Evolutionary conservation across 352 stramenopile genomes (phyloP), one percentile per base, ranked within the genome.

Genomic region (Phytophthora lateralis): DNA sequence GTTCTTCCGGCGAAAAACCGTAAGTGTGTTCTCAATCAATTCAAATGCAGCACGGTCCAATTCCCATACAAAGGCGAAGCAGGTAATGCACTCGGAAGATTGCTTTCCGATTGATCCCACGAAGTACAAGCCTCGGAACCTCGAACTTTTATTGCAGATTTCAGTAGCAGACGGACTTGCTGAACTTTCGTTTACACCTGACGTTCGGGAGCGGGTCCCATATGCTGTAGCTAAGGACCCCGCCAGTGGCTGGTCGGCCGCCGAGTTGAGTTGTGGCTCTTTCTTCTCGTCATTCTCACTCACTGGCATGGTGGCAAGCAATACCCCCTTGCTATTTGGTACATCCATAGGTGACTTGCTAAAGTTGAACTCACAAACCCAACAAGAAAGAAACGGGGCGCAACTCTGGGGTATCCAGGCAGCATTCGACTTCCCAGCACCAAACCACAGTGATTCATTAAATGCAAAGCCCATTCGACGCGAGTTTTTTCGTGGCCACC

Each of bases 401-500:
- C 32, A 20, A 15, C 26, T 35, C 5, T 4, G 52, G 1, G 32
- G 26, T 11, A 55, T 73, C 35, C 64, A 71, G 24, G 78, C 78
- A 18, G 32, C 27, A 26, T 82, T 80, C 39, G 69, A 84, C 26
- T 66, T 29, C 0, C 69, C 70, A 34, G 27, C 41, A 10, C 55
- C 46, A 32, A 15, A 49, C 10, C 20, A 45, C 30, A 29, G 14
- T 0, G 41, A 58, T 9, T 18, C 39, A 4, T 68, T 66, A 6
- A 51, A 54, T 6, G 44, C 18, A 6, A 58, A 37, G 0, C 8
- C 14, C 11, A 62, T 77, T 24, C 39, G 38, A 17, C 76, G 76
- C 11, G 78, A 85, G 18, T 69, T 80, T 26, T 85, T 88, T 20
- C 68, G 69, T 30, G 53, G 68, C 1, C 75, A 88, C 43, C 54